Base-by-base conservation (phyloP, 1,284 basidiomycete species). In the Coniferiporia sulphurascens region DNA sequence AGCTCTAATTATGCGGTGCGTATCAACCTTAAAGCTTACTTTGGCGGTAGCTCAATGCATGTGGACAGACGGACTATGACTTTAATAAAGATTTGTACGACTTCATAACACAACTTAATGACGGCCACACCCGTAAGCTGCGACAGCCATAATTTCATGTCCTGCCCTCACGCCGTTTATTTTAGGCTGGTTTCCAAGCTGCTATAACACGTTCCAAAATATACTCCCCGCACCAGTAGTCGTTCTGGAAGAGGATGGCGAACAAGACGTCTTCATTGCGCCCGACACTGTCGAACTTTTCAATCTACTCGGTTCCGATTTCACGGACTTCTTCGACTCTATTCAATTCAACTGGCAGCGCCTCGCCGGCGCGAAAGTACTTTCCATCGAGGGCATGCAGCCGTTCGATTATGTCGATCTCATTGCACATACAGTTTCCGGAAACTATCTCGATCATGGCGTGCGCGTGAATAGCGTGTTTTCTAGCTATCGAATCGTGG, bases 381-480 rank as follows among this genome's bases (percentile, higher is more conserved):
- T 84, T 41, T 66, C 74, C 52, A 85, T 86, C 58, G 79, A 81
- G 62, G 83, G 80, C 44, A 68, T 76, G 65, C 74, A 79, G 58
- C 74, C 83, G 9, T 85, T 79, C 64, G 75, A 73, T 57, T 86
- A 85, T 65, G 78, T 83, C 50, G 81, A 83, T 65, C 65, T 71
- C 45, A 78, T 86, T 55, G 84, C 85, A 3, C 72, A 71, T 52
- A 85, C 82, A 1, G 76, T 82, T 21, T 79, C 80, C 1, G 83
- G 84, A 8, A 86, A 85, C 68, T 86, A 81, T 66, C 71, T 86
- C 36, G 83, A 85, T 65, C 83, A 84, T 59, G 80, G 80, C 43
- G 78, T 85, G 46, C 78, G 84, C 55, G 80, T 85, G 41, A 86
- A 86, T 70, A 83, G 81, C 53, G 84, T 81, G 8, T 83, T 83